Percentiles rank a stretch among this genome's conserved stretches.
Evolutionary conservation across 139 green algal genomes (phyloP).

Genomic region (Desmodesmus armatus): DNA sequence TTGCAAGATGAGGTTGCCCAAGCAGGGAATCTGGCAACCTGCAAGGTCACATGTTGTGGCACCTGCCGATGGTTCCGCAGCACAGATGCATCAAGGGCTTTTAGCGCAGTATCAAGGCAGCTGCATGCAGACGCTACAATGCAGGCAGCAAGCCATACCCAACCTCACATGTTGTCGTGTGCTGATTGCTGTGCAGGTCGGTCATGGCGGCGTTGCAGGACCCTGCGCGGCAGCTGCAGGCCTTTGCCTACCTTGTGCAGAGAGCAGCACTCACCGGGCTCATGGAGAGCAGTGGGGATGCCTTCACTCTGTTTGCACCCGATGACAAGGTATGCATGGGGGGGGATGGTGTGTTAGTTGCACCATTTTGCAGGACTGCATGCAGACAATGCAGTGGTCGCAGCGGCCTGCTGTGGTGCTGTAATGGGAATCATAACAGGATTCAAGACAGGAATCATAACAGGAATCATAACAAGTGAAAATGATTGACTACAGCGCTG

Average conservation of each 20-base stretch:
- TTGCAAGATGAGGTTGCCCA: too few species aligned
- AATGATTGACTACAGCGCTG: background rate
- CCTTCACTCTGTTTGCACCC: conserved; percentile 17
- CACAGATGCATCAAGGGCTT: background rate
- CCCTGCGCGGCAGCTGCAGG: background rate
- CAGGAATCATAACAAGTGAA: too few species aligned
- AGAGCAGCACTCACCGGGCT: background rate
- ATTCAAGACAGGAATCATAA: too few species aligned
- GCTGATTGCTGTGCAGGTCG: too few species aligned
- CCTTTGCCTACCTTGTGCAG: background rate
- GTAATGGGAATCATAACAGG: background rate
- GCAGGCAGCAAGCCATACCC: too few species aligned
- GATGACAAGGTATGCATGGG: conserved; percentile 9
- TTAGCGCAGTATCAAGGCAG: background rate
- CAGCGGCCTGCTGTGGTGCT: background rate
- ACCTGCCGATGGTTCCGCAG: too few species aligned
- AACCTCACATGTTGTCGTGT: too few species aligned
- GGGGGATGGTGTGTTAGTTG: background rate
- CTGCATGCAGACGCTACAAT: background rate
- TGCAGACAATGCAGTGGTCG: too few species aligned
- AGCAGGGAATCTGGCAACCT: too few species aligned
- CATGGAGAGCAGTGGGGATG: background rate
- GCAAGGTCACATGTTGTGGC: too few species aligned
- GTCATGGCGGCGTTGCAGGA: conserved; percentile 16
- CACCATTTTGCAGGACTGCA: background rate